Evolutionary conservation across 1,139 yeast genomes (phyloP).

Genomic region (Candida buenavistaensis): DNA sequence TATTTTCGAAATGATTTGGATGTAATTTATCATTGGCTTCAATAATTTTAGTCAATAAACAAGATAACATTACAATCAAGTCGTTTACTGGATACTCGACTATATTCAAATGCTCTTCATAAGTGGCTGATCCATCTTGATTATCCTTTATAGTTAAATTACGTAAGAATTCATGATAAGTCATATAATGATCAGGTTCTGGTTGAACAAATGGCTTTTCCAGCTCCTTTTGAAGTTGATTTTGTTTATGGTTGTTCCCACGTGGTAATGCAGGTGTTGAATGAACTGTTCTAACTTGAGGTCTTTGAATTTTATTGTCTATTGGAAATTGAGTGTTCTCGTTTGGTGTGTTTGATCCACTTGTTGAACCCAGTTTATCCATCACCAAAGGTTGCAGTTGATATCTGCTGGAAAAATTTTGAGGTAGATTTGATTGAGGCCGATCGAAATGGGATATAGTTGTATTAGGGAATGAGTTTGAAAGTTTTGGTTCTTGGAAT

Average conservation of each 20-base stretch:
- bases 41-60: constrained; percentile 79
- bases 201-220: constrained; percentile 13
- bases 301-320: no score
- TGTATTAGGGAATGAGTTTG: constrained; percentile 15
- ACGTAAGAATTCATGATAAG: constrained; percentile 43
- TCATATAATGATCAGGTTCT: constrained; percentile 48
- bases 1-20: constrained; percentile 64
- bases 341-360: constrained; percentile 10
- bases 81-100: constrained; percentile 84
- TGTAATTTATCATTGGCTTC: constrained; percentile 89
- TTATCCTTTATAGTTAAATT: constrained; percentile 28
- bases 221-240: constrained; percentile 7
- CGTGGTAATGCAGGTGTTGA: constrained; percentile 4
- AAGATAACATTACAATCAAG: constrained; percentile 78
- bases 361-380: constrained; percentile 8
- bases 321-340: no score
- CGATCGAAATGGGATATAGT: constrained; percentile 1
- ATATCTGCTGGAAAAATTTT: constrained; percentile 6
- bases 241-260: constrained; percentile 6
- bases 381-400: constrained; percentile 8
- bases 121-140: constrained; percentile 15
- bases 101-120: constrained; percentile 67
- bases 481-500: constrained; percentile 11
- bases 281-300: constrained; percentile 2
- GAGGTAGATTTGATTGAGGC: constrained; percentile 1